Base-by-base conservation (phyloP, 805 yeast genomes). In the Ogataea wickerhamii region DNA sequence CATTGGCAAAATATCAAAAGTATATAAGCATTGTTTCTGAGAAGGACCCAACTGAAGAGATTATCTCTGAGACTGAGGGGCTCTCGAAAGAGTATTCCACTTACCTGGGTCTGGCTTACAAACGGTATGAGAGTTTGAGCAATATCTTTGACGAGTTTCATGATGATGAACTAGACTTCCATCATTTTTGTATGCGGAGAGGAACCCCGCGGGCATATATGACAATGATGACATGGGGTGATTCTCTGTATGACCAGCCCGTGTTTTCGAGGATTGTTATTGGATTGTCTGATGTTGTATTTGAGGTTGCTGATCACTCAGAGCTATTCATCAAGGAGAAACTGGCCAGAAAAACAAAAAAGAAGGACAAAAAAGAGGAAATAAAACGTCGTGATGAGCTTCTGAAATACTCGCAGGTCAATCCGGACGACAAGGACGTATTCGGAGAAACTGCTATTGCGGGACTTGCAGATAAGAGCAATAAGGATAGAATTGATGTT, bases 81-180 rank as follows among this genome's bases (percentile, higher is more conserved):
- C 69, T 29, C 61, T 67, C 28, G 70, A 71, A 45, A 30, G 36
- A 49, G 16, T 30, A 36, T 13, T 34, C 46, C 10, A 20, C 38
- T 2, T 70, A 68, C 52, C 64, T 67, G 42, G 95, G 95, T 0
- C 63, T 93, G 48, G 78, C 97, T 0, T 64, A 88, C 45, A 93
- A 93, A 63, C 74, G 98, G 52, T 86, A 73, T 56, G 60, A 66
- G 28, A 80, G 87, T 2, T 71, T 88, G 32, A 66, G 78, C 34
- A 77, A 78, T 43, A 74, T 84, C 21, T 88, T 79, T 61, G 71
- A 77, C 30, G 83, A 78, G 37, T 88, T 79, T 63, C 75, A 70
- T 55, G 76, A 76, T 45, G 98, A 93, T 56, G 97, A 93, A 66
- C 73, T 83, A 47, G 99, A 93, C 60, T 93, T 91, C 80, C 98